Evolutionary conservation across 441 rosid genomes (phyloP), one percentile per base, ranked within the genome.

Genomic region (Corymbia citriodora): DNA sequence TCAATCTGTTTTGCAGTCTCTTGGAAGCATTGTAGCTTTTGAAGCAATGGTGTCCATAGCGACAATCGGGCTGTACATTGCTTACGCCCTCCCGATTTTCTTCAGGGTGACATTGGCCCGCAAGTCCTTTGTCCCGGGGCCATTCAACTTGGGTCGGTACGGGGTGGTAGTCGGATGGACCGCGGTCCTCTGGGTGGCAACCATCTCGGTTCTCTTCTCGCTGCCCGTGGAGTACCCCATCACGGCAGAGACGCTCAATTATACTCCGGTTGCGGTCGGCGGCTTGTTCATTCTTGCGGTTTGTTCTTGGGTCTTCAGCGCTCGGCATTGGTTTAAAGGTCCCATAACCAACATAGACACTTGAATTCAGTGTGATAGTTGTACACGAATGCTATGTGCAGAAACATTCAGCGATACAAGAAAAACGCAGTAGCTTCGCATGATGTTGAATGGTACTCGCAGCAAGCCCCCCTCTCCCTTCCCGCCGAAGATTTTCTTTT

Each of bases 11-110:
- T 90, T 95, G 93, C 96, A 97, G 99, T 98, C 97, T 91, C 96
- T 98, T 3, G 96, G 98, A 92, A 97, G 99, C 92, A 36, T 91
- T 52, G 99, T 98, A 91, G 99, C 99, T 81, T 98, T 98, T 89
- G 95, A 97, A 89, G 99, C 99, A 17, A 98, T 97, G 99, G 99
- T 97, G 89, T 98, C 99, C 31, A 97, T 98, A 90, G 99, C 99
- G 87, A 96, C 98, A 10, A 98, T 98, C 9, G 99, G 99, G 79
- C 94, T 97, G 90, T 98, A 98, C 95, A 97, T 98, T 89, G 99
- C 99, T 16, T 98, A 98, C 87, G 99, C 98, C 31, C 92, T 97
- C 15, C 99, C 99, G 3, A 97, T 96, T 88, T 93, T 97, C 93
- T 93, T 98, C 88, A 92, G 99, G 91, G 98, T 97, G 92, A 96